Conservation (phyloP, 1,284 basidiomycete species). For the Hortiboletus rubellus region DNA sequence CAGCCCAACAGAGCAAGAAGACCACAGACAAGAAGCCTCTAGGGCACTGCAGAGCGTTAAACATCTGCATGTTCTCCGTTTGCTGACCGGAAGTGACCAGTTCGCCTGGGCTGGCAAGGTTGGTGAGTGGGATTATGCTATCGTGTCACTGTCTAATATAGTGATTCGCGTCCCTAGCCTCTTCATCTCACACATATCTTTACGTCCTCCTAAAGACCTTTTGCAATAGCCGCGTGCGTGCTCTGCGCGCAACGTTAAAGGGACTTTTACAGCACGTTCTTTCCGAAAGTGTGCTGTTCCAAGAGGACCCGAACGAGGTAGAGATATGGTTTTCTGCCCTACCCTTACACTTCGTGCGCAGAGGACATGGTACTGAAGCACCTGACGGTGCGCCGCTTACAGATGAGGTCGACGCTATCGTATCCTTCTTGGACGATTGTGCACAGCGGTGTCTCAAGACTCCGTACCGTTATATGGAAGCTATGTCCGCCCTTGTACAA, state of each 20-base stretch:
- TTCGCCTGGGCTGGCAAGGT: conserved; percentile 78
- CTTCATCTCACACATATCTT: conserved; percentile 55
- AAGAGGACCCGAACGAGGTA: conserved; percentile 76
- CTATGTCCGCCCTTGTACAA: conserved; percentile 32
- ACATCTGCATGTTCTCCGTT: conserved; percentile 78
- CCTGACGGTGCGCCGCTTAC: conserved; percentile 55
- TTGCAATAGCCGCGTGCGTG: conserved; percentile 46
- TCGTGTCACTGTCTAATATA: conserved; percentile 1
- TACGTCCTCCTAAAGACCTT: conserved; percentile 70
- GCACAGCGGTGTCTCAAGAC: conserved; percentile 82
- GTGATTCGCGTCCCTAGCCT: conserved; percentile 28
- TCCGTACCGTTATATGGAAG: conserved; percentile 87
- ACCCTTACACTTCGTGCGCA: conserved; percentile 39
- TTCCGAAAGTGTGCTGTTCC: conserved; percentile 74
- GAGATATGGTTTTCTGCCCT: conserved; percentile 73
- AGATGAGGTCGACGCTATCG: conserved; percentile 61
- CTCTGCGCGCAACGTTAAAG: conserved; percentile 57
- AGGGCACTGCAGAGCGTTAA: conserved; percentile 54
- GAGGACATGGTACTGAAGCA: conserved; percentile 39
- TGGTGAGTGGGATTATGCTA: conserved; percentile 43
- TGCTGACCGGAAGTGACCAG: conserved; percentile 71
- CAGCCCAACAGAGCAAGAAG: conserved; percentile 1
- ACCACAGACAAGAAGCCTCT: conserved; percentile 16
- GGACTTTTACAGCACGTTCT: conserved; percentile 64
- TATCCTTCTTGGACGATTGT: conserved; percentile 85